Conservation (phyloP, 1,284 basidiomycete species). For the Cryptococcus sp. region DNA sequence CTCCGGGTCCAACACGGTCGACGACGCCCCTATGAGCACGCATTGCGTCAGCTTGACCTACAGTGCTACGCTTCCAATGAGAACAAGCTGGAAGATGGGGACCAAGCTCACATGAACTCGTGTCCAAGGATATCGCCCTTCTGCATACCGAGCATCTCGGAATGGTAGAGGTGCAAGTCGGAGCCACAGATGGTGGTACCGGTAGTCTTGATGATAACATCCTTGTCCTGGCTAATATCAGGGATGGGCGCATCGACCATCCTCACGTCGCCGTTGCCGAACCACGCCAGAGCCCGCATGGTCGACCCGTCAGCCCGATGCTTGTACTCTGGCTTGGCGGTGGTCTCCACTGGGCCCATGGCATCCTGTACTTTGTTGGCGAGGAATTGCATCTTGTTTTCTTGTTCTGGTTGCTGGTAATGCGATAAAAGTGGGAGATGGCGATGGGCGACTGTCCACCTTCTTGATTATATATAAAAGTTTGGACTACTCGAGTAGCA, state of each 20-base stretch:
- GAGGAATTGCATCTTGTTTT: conserved; percentile 29
- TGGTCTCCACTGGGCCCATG: conserved; percentile 32
- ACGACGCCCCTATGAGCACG: conserved; percentile 59
- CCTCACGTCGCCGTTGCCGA: conserved; percentile 58
- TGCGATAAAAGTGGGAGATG: not conserved
- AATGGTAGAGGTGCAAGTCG: conserved; percentile 71
- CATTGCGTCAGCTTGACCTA: not conserved
- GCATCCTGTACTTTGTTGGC: conserved; percentile 32
- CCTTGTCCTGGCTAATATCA: conserved; percentile 57
- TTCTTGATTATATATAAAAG: no score
- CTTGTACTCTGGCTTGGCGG: conserved; percentile 57
- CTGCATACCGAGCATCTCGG: conserved; percentile 63
- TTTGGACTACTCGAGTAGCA: no score
- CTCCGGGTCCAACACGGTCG: conserved; percentile 65
- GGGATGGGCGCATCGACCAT: conserved; percentile 66
- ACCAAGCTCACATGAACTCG: conserved; percentile 62
- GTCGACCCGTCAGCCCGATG: conserved; percentile 58
- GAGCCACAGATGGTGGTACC: conserved; percentile 56
- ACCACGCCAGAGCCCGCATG: conserved; percentile 73
- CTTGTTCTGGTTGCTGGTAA: not conserved
- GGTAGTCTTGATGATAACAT: conserved; percentile 51
- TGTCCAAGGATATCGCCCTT: conserved; percentile 76
- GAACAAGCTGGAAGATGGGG: not conserved
- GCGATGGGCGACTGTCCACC: no score
- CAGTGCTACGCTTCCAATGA: not conserved